Evolutionary conservation across 352 stramenopile species (phyloP), one percentile per base, ranked within the genome.

Genomic region (Thalassiosira ordinaria): DNA sequence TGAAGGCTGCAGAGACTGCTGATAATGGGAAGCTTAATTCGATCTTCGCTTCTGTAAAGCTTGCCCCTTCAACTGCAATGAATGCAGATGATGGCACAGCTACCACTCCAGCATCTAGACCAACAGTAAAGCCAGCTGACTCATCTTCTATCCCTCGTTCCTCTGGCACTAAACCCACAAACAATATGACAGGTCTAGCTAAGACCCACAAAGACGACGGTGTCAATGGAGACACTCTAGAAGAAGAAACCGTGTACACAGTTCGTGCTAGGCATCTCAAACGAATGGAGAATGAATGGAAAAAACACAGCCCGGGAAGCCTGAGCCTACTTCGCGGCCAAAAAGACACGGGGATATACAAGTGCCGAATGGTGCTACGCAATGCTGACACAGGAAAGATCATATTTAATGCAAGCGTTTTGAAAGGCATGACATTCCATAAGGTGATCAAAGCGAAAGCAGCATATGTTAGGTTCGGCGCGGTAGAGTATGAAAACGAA

Each of bases 241-340:
- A 61, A 26, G 61, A 79, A 53, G 46, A 67, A 52, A n/a, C 67
- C 16, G 18, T 79, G 35, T 60, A 68, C 24, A 52, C 73, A 71
- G 52, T 79, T 20, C 53, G 46, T 22, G 47, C 51, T 1, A 79
- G 67, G 39, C 65, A 61, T 33, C 56, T 79, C 26, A 79, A 74
- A 51, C 27, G 11, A 11, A 22, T 37, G 9, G 52, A 79, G 18
- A 53, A 55, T 39, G 37, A 44, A 24, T 79, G 70, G 70, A 66
- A 66, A 57, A 71, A 74, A 24, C 65, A 57, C 31, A 61, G 60
- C 26, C 60, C 65, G 1, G 70, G 70, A 24, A 24, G 39, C n/a
- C 39, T 59, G n/a, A n/a, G n/a, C 18, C 63, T 47, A 49, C 53
- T 72, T 14, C 74, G 74, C 31, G 16, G 57, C 41, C 60, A 79